phyloP scores from a whole-genome alignment of 352 stramenopile genomes.

The Lagenidium sp. region DNA sequence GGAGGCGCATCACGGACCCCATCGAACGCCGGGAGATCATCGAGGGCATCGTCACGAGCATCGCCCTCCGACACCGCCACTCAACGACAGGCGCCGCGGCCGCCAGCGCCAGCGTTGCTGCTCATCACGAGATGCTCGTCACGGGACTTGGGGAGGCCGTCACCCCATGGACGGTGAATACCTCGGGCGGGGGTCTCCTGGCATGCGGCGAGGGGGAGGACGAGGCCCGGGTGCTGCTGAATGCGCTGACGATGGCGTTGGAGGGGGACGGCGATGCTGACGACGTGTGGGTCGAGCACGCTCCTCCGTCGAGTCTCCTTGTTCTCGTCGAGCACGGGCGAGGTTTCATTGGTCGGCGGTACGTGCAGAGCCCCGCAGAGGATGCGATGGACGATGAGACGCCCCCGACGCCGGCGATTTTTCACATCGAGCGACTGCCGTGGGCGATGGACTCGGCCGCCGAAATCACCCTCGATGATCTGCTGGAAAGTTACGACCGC shows the following conservation, averaged over 20 bases:
- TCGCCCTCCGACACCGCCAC: neutral
- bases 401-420: too few species aligned
- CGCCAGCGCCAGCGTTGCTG: too few species aligned
- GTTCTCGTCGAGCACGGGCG: conserved; percentile 10
- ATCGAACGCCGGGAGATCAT: conserved; percentile 2
- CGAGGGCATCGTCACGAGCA: conserved; percentile 3
- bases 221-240: conserved; percentile 7
- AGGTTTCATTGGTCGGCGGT: conserved; percentile 11
- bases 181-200: conserved; percentile 8
- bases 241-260: conserved; percentile 8
- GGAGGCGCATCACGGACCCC: neutral
- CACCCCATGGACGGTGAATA: conserved; percentile 6
- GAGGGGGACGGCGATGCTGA: neutral
- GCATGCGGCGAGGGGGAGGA: conserved; percentile 5
- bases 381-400: too few species aligned
- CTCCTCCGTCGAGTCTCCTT: conserved; percentile 1
- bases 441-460: conserved; percentile 10
- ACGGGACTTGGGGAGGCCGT: too few species aligned
- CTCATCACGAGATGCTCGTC: too few species aligned
- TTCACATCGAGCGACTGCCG: conserved; percentile 7
- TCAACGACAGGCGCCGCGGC: neutral
- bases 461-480: conserved; percentile 14
- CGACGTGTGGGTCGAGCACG: neutral
- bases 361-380: neutral
- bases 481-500: conserved; percentile 10